Conservation (phyloP, 805 yeast genomes). For the Zygoascus tannicola region DNA sequence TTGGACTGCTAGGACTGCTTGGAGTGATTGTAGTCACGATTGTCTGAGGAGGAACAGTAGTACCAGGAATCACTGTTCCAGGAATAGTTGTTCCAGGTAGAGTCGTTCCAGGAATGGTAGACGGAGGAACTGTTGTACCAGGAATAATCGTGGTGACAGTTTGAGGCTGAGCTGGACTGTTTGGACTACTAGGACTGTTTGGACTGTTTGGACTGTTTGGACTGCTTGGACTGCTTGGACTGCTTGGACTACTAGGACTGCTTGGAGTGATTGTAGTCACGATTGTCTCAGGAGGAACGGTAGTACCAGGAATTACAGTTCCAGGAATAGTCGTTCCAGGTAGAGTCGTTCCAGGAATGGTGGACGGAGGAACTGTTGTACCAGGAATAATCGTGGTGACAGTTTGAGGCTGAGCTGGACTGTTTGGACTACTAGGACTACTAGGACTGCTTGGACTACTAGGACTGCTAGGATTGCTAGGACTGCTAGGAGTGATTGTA, state of each 20-base stretch:
- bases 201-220: conserved; percentile 1
- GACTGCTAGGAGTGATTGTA: conserved; percentile 5
- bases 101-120: conserved; percentile 13
- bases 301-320: conserved; percentile 2
- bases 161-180: conserved; percentile 18
- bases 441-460: conserved; percentile 1
- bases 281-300: neutral
- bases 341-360: conserved; percentile 6
- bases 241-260: neutral
- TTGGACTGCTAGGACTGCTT: no score
- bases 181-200: conserved; percentile 4
- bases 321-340: conserved; percentile 7
- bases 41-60: conserved; percentile 1
- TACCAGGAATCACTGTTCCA: conserved; percentile 6
- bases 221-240: neutral
- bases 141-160: no score
- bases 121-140: conserved; percentile 9
- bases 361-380: conserved; percentile 8
- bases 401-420: neutral
- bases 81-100: conserved; percentile 7
- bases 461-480: conserved; percentile 2
- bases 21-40: neutral
- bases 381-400: no score
- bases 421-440: neutral
- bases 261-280: conserved; percentile 3